Evolutionary conservation across 768 basidiomycete genomes (phyloP), one percentile per base, ranked within the genome.

Genomic region (Xerocomellus intermedius): DNA sequence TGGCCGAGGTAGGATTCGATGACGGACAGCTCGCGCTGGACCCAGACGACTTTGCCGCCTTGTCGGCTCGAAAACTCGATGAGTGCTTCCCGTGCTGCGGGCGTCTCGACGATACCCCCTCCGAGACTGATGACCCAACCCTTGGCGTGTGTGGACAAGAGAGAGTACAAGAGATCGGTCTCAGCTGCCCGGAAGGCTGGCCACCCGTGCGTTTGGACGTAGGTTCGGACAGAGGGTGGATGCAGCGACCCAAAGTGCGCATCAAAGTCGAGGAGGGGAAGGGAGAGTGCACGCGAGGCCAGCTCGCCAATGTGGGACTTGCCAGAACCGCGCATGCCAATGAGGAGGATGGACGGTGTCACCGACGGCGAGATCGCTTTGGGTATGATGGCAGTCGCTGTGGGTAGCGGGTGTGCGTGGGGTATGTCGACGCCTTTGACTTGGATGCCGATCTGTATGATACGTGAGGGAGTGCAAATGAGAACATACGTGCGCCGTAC

Each of bases 291-390:
- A 8, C 78, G 69, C 0, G 91, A 86, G 16, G 91, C 94, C 32
- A 94, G 75, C 50, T 80, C 75, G 16, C 95, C 93, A 55, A 98
- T 81, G 72, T 86, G 87, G 2, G 91, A 92, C 75, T 99, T 98
- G 30, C 97, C 97, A 1, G 93, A 89, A 12, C 97, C 97, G 17
- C 96, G 89, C 97, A 99, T 98, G 26, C 97, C 94, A 58, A 94
- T 85, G 57, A 97, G 73, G 55, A 96, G 72, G 59, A 94, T 81
- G 5, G 87, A 85, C 17, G 83, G 79, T 5, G 76, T 73, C 12
- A 74, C 60, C 42, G 75, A 69, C 1, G 73, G 56, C 0, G 60
- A 49, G 33, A 54, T 70, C 5, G 8, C 24, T 32, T 57, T 56
- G 22, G 41, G 41, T 17, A 41, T 24, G 2, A 76, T 81, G 45